Conservation (phyloP, 257 asterid species). For the Lycium barbarum region DNA sequence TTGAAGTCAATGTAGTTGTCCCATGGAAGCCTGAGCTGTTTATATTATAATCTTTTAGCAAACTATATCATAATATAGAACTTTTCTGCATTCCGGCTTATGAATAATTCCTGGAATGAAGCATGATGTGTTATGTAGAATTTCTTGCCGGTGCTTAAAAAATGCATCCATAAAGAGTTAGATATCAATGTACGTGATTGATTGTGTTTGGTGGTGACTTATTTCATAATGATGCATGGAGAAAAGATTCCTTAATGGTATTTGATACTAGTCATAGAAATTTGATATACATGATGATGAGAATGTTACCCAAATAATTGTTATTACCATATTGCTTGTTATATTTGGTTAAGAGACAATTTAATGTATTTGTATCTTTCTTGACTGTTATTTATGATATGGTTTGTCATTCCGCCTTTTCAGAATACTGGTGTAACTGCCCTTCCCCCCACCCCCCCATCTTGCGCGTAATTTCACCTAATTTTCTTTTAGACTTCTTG, state of each 20-base stretch:
- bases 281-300: not conserved
- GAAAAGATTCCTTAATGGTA: constrained; percentile 3
- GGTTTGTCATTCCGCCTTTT: not conserved
- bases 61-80: too few species aligned
- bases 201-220: not conserved
- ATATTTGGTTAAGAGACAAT: not conserved
- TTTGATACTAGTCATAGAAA: not conserved
- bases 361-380: not conserved
- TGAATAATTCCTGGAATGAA: too few species aligned
- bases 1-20: not conserved
- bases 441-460: not conserved
- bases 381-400: not conserved
- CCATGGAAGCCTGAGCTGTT: not conserved
- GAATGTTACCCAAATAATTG: constrained; percentile 1
- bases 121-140: too few species aligned
- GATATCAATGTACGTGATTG: not conserved
- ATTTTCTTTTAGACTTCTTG: not conserved
- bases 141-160: too few species aligned
- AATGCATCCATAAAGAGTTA: not conserved
- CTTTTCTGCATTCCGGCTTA: too few species aligned
- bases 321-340: not conserved
- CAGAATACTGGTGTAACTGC: not conserved
- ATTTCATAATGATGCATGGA: not conserved
- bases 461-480: not conserved
- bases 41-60: not conserved